Base-by-base conservation (phyloP, 1,139 yeast genomes). In the Sugiyamaella paludigena region DNA sequence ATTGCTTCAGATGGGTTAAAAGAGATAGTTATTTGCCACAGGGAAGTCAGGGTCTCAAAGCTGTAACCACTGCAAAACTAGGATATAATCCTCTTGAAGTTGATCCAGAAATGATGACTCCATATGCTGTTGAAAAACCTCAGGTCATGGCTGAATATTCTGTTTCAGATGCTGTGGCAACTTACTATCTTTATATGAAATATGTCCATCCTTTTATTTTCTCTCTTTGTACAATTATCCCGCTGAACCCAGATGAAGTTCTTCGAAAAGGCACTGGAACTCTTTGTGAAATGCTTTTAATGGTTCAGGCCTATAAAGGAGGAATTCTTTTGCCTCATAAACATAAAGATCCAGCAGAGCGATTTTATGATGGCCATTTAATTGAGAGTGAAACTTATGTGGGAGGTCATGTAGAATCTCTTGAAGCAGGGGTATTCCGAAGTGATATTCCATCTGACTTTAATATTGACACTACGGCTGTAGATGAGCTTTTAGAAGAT, bases 101-200 rank as follows among this genome's bases (percentile, higher is more conserved):
- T 53, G 98, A 94, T 60, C 99, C 99, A 0, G 99, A 94, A 69
- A 72, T 91, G 45, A 94, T 94, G 99, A 89, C 97, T 0, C 96
- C 97, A 0, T 92, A 91, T 65, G 99, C 99, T 1, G 82, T 83
- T 57, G 96, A 91, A 62, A 81, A 85, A 59, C 98, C 99, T 0
- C 98, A 94, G 64, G 71, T 85, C 3, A 71, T 94, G 53, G 87
- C 98, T 0, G 98, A 94, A 65, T 94, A 94, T 68, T 94, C 98
- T 0, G 99, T 94, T 26, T 94, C 98, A 50, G 99, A 94, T 76
- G 99, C 99, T 2, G 98, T 94, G 42, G 98, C 98, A 5, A 94
- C 99, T 1, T 94, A 91, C 65, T 94, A 94, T 66, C 75, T 94
- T 44, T 94, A 91, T 72, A 91, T 86, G 81, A 94, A 94, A 67